phyloP scores from a whole-genome alignment of 495 filamentous ascomycete species.

The Gamarada debralockiae region DNA sequence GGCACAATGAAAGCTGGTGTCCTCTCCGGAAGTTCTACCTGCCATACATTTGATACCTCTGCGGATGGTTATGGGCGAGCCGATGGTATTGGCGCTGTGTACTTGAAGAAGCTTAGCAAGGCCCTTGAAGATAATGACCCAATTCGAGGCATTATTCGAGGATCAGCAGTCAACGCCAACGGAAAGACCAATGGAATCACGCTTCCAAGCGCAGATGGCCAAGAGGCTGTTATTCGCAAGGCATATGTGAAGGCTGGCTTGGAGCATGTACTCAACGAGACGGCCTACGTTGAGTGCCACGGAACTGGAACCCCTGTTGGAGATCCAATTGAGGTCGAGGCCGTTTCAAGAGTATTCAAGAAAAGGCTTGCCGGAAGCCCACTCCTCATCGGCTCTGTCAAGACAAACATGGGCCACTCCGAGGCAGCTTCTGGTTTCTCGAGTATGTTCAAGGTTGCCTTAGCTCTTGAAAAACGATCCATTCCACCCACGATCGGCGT shows the following conservation, averaged over 20 bases:
- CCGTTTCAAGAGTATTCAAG: conserved; percentile 33
- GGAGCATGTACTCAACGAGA: not conserved
- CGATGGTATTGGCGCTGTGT: conserved; percentile 55
- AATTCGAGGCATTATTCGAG: conserved; percentile 58
- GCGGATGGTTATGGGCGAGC: conserved; percentile 65
- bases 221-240: conserved; percentile 49
- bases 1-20: conserved; percentile 32
- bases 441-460: conserved; percentile 50
- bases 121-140: conserved; percentile 51
- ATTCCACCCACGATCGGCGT: conserved; percentile 40
- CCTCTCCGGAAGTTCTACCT: conserved; percentile 33
- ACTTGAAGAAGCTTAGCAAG: conserved; percentile 55
- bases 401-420: conserved; percentile 33
- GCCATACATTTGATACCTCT: conserved; percentile 40
- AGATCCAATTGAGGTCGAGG: conserved; percentile 43
- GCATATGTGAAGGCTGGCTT: conserved; percentile 41
- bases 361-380: conserved; percentile 15
- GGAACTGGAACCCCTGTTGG: conserved; percentile 34
- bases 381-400: conserved; percentile 41
- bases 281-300: conserved; percentile 14
- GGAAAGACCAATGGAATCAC: conserved; percentile 55
- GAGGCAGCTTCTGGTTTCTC: conserved; percentile 54
- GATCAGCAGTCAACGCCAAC: conserved; percentile 53
- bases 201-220: conserved; percentile 51
- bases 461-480: conserved; percentile 54